A percentile compares a stretch with the other conserved stretches of the same genome.
These are phyloP conservation scores for Carpinus viminea DNA, from an alignment of 306 rosid species.

Conservation along the genomic window DNA sequence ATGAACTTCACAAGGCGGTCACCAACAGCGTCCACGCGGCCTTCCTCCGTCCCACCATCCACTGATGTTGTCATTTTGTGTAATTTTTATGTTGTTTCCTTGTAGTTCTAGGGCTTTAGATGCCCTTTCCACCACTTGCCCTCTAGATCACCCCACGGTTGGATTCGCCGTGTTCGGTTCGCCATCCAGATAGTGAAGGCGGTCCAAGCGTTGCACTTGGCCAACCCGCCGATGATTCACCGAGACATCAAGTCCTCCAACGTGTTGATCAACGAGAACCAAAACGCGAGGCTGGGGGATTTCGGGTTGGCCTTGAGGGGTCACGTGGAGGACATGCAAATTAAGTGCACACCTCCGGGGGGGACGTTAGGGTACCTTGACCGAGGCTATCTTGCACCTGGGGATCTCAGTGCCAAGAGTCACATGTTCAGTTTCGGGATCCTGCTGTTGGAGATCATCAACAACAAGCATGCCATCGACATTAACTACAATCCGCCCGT, in stretches of 20 bases:
- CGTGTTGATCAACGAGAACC: slow-evolving; percentile 54
- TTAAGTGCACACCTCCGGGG: slow-evolving; percentile 85
- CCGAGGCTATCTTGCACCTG: slow-evolving; percentile 83
- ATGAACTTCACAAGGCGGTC: too few species aligned
- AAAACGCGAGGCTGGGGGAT: slow-evolving; percentile 79
- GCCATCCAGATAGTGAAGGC: slow-evolving; percentile 72
- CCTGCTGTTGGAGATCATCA: slow-evolving; percentile 69
- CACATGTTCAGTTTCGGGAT: slow-evolving; percentile 96
- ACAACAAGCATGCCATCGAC: slow-evolving; percentile 83
- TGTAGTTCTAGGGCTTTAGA: too few species aligned
- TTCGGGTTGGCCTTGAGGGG: slow-evolving; percentile 80
- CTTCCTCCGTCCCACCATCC: too few species aligned
- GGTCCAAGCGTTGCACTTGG: slow-evolving; percentile 50
- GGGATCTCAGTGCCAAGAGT: slow-evolving; percentile 76
- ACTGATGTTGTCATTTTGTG: too few species aligned
- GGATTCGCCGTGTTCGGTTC: slow-evolving; percentile 59
- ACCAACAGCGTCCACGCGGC: too few species aligned
- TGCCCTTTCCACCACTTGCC: too few species aligned
- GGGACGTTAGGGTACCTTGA: slow-evolving; percentile 94
- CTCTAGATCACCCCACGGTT: slow-evolving; percentile 56
- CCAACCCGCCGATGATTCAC: slow-evolving; percentile 89
- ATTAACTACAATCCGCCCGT: slow-evolving; percentile 79
- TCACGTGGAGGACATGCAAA: slow-evolving; percentile 84
- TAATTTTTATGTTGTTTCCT: too few species aligned
- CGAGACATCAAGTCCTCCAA: slow-evolving; percentile 86